These are phyloP conservation scores for Lasiodiplodia theobromae DNA, from an alignment of 2,329 filamentous ascomycete genomes.

Conservation along the genomic window DNA sequence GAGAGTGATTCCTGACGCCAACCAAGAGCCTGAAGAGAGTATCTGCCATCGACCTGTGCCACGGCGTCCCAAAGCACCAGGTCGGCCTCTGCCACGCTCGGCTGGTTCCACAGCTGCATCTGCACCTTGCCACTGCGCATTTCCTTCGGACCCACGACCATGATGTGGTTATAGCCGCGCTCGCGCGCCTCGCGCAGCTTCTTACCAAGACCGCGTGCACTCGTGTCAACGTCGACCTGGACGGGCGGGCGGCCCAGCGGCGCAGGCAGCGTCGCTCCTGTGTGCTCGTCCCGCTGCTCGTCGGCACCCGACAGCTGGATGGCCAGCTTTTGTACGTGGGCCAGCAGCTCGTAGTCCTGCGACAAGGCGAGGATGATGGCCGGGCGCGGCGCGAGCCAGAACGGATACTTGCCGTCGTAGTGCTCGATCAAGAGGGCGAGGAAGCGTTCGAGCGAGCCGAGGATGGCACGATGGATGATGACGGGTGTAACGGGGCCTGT, in stretches of 20 bases:
- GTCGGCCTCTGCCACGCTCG: background rate
- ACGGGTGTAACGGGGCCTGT: conserved; percentile 68
- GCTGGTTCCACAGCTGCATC: conserved; percentile 26
- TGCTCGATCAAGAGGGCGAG: conserved; percentile 87
- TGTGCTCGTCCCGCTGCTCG: conserved; percentile 30
- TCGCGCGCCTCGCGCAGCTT: conserved; percentile 76
- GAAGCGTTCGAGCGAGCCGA: conserved; percentile 84
- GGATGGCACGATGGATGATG: conserved; percentile 82
- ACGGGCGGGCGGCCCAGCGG: conserved; percentile 62
- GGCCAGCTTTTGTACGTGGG: conserved; percentile 53
- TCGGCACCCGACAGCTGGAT: conserved; percentile 41
- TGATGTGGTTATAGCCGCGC: conserved; percentile 76
- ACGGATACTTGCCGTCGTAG: conserved; percentile 81
- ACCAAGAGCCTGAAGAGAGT: too few species aligned
- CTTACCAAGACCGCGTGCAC: conserved; percentile 66
- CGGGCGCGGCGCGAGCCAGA: conserved; percentile 86
- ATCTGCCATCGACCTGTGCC: too few species aligned
- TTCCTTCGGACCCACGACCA: conserved; percentile 67
- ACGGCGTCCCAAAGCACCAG: background rate
- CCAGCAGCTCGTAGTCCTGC: conserved; percentile 65
- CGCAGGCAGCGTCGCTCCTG: conserved; percentile 47
- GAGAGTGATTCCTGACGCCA: background rate
- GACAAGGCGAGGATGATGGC: conserved; percentile 73
- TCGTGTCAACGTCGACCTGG: conserved; percentile 73
- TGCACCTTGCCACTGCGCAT: conserved; percentile 33